A percentile compares a stretch with the other conserved stretches of the same genome.
Evolutionary conservation across 129 eudicot genomes (phyloP).

Genomic region (Lonicera japonica): DNA sequence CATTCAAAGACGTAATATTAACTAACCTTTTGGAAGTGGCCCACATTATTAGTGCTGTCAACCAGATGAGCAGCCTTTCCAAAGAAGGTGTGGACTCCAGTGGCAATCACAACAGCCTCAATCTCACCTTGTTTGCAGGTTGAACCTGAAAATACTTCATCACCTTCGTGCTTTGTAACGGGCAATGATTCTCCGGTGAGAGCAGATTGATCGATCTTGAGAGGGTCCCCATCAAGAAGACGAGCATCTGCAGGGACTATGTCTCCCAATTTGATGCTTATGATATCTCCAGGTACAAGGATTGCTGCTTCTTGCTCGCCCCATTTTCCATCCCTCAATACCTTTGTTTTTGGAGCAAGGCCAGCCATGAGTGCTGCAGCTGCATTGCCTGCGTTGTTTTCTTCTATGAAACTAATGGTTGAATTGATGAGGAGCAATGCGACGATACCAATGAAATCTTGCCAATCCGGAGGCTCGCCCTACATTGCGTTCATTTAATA

Average conservation of each 20-base stretch:
- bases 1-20: not conserved
- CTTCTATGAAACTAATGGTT: conserved; percentile 81
- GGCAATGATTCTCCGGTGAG: conserved; percentile 83
- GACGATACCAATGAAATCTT: conserved; percentile 72
- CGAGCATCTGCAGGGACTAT: conserved; percentile 83
- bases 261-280: conserved; percentile 76
- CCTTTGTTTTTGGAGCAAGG: conserved; percentile 87
- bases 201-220: conserved; percentile 83
- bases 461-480: conserved; percentile 95
- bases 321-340: conserved; percentile 76
- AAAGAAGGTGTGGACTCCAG: conserved; percentile 80
- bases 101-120: conserved; percentile 83
- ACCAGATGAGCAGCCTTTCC: conserved; percentile 91
- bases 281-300: conserved; percentile 69
- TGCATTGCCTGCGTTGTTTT: conserved; percentile 90
- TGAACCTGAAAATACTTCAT: conserved; percentile 76
- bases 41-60: conserved; percentile 79
- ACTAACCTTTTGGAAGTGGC: conserved; percentile 73
- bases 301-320: conserved; percentile 60
- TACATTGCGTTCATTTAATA: conserved; percentile 18
- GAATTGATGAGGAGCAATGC: conserved; percentile 68
- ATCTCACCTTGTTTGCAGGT: conserved; percentile 90
- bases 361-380: conserved; percentile 91
- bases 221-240: conserved; percentile 68
- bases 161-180: conserved; percentile 58